Conservation (phyloP, 768 basidiomycete species). For the Macrolepiota dolichaula region DNA sequence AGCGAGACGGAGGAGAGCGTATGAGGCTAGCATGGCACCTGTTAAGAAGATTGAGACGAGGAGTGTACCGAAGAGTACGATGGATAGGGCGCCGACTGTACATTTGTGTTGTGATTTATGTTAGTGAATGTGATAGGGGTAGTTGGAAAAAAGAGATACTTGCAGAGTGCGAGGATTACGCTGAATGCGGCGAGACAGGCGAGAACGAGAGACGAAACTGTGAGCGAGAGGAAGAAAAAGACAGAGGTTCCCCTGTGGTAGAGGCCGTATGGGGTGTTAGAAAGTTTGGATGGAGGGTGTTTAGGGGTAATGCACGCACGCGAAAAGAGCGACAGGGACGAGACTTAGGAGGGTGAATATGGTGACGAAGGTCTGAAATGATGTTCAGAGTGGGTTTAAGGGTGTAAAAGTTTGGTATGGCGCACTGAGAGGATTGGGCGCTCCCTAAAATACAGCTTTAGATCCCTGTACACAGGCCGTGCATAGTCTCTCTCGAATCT, state of each 20-base stretch:
- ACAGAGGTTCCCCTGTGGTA: not conserved
- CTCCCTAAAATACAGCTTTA: constrained; percentile 2
- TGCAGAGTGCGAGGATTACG: not conserved
- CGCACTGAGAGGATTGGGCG: constrained; percentile 7
- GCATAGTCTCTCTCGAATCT: constrained; percentile 9
- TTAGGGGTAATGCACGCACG: not conserved
- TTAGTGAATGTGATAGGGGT: not conserved
- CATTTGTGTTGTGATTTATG: not conserved
- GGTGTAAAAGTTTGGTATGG: not conserved
- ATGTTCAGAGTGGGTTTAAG: not conserved
- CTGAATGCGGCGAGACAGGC: not conserved
- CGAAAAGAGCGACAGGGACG: constrained; percentile 2
- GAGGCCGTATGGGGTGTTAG: too few species aligned
- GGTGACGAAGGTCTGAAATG: constrained; percentile 5
- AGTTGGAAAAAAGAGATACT: not conserved
- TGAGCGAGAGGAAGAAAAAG: constrained; percentile 1
- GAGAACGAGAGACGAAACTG: not conserved
- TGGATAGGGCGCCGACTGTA: not conserved
- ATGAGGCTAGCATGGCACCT: constrained; percentile 3
- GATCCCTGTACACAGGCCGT: constrained; percentile 7
- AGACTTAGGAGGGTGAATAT: constrained; percentile 9
- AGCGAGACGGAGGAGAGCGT: constrained; percentile 5
- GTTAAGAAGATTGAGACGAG: constrained; percentile 9
- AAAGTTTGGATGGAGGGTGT: not conserved
- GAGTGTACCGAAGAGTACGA: constrained; percentile 1